Evolutionary conservation across 441 rosid species (phyloP), one percentile per base, ranked within the genome.

Genomic region (Mallotus repandus): DNA sequence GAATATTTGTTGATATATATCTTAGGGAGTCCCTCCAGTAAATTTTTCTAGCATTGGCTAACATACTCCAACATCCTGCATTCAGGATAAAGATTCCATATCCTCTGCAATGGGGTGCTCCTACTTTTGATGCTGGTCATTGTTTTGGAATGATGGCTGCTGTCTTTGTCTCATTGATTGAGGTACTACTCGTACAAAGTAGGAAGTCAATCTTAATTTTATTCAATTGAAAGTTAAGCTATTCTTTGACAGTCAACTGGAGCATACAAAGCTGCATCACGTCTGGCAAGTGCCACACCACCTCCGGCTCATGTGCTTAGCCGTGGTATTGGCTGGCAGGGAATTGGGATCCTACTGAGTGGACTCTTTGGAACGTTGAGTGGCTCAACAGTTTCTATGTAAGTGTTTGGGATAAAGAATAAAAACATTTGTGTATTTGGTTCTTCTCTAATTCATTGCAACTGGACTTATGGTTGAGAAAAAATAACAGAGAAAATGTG

Each of bases 291-390:
- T 63, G 98, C 99, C 29, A 96, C 99, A 1, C 99, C 99, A 10
- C 99, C 99, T 78, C 99, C 98, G 13, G 95, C 99, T 73, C 97
- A 92, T 81, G 91, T 96, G 56, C 98, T 96, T 81, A 96, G 99
- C 83, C 99, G 99, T 5, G 99, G 98, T 43, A 96, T 96, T 53
- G 99, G 99, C 52, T 96, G 99, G 99, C 99, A 96, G 84, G 99
- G 98, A 67, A 88, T 96, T 73, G 99, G 98, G 5, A 96, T 96
- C 69, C 89, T 96, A 75, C 81, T 96, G 64, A 75, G 70, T 63
- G 99, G 99, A 64, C 85, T 96, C 76, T 96, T 94, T 63, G 99
- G 99, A 80, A 92, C 98, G 2, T 58, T 96, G 79, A 84, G 86
- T 0, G 99, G 98, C 54, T 91, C 92, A 54, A 81, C 94, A 1